phyloP scores from a whole-genome alignment of 306 rosid species.

The Lagenaria siceraria region DNA sequence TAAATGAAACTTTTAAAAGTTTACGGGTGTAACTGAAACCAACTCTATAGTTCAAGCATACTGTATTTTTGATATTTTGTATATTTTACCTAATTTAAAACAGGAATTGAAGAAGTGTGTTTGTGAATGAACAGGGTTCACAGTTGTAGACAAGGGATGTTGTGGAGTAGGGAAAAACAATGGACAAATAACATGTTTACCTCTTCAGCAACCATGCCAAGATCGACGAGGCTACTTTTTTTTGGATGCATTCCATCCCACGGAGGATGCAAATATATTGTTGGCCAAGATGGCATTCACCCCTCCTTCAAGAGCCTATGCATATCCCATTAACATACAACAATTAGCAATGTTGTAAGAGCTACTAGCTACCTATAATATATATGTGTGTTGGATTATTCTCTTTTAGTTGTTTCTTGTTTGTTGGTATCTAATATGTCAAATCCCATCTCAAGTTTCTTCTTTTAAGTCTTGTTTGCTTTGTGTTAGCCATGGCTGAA shows the following conservation, averaged over 20 bases:
- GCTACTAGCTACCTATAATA: too few species aligned
- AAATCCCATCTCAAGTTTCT: too few species aligned
- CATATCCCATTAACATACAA: slow-evolving; percentile 69
- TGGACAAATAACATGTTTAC: slow-evolving; percentile 83
- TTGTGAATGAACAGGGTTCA: slow-evolving; percentile 43
- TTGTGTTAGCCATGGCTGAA: too few species aligned
- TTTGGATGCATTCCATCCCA: slow-evolving; percentile 94
- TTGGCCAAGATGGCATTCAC: slow-evolving; percentile 40
- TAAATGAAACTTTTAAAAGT: too few species aligned
- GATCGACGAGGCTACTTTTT: slow-evolving; percentile 59
- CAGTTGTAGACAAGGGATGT: slow-evolving; percentile 71
- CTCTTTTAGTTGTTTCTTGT: too few species aligned
- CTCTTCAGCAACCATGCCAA: slow-evolving; percentile 55
- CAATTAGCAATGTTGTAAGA: slow-evolving; percentile 41
- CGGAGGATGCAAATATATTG: slow-evolving; percentile 53
- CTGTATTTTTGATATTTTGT: too few species aligned
- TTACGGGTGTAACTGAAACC: too few species aligned
- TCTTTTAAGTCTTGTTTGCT: too few species aligned
- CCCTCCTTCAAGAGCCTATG: slow-evolving; percentile 32
- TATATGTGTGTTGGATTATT: neutral
- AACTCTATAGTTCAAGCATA: too few species aligned
- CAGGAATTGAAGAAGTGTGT: neutral
- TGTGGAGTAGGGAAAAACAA: slow-evolving; percentile 91
- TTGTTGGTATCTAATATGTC: too few species aligned
- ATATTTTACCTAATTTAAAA: too few species aligned